Base-by-base conservation (phyloP, 2,329 filamentous ascomycete species). In the Ophioceras dolichostomum region DNA sequence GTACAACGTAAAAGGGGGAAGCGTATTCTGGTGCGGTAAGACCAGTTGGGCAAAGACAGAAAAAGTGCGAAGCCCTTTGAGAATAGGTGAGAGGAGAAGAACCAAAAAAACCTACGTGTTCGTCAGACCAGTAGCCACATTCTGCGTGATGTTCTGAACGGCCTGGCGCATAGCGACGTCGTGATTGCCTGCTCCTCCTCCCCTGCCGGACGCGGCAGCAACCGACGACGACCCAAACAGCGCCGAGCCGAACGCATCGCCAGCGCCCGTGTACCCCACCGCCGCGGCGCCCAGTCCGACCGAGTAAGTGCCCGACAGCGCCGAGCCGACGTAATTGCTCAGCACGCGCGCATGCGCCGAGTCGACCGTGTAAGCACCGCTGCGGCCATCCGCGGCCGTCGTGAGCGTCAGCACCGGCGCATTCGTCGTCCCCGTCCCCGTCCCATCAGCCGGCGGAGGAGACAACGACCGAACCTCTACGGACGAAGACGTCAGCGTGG, bases 231-330 rank as follows among this genome's bases (percentile, higher is more conserved):
- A 12, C 19, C 36, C 24, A 20, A 43, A 48, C 40, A 50, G 41
- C 19, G 44, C 43, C 5, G 37, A 28, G 3, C 48, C 47, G 18
- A 49, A 14, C 1, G 37, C 44, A 26, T 48, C 46, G 34, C 42
- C 42, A 3, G 39, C 38, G 20, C 41, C 32, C 22, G 45, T 45
- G 33, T 41, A 34, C 10, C 43, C 43, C 10, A 26, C 37, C 10
- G 37, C 39, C 12, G 18, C 27, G 12, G 17, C 32, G 2, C 44
- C 44, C 26, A 43, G 41, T 21, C 21, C 21, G n/a, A 31, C 24
- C 22, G 47, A 48, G 30, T 48, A 50, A 10, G 40, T 38, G 19
- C 48, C 48, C n/a, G 33, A 24, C 19, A 50, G 45, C 5, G 44
- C 8, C 9, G 41, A 43, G 10, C 34, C 34, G 18, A 49, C 5